Percentiles rank a stretch among this genome's conserved stretches.
phyloP scores from a whole-genome alignment of 805 yeast species.

The Candida tallmaniae region DNA sequence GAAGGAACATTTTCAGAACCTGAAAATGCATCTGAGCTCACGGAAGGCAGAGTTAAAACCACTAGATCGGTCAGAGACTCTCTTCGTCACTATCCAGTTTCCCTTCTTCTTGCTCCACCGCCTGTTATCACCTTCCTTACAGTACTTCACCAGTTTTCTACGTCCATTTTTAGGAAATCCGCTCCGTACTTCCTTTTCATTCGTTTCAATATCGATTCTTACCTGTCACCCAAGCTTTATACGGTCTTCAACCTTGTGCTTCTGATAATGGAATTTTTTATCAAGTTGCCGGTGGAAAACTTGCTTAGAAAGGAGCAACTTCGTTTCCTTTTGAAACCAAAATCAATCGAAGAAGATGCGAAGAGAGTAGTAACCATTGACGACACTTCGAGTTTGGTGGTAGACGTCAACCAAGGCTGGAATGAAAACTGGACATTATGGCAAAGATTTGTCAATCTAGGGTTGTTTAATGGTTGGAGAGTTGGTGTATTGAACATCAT shows the following conservation, averaged over 20 bases:
- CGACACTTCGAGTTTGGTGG: constrained; percentile 47
- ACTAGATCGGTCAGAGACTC: constrained; percentile 70
- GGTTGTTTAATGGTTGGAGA: constrained; percentile 85
- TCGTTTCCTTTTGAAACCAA: constrained; percentile 47
- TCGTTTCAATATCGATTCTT: constrained; percentile 61
- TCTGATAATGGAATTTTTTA: constrained; percentile 63
- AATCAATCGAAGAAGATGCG: constrained; percentile 31
- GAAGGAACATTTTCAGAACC: neutral
- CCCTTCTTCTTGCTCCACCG: constrained; percentile 56
- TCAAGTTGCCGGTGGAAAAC: constrained; percentile 85
- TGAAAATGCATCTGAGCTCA: neutral
- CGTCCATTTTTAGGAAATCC: constrained; percentile 57
- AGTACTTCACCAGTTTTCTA: constrained; percentile 55
- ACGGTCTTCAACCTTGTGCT: constrained; percentile 55
- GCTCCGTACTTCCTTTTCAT: constrained; percentile 63
- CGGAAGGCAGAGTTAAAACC: neutral
- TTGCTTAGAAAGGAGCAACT: constrained; percentile 81
- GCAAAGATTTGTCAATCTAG: constrained; percentile 25
- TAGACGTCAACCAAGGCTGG: constrained; percentile 48
- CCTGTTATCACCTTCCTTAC: constrained; percentile 40
- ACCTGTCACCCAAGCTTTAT: constrained; percentile 56
- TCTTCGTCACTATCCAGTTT: constrained; percentile 52
- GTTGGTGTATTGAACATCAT: constrained; percentile 73
- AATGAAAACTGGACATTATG: constrained; percentile 37
- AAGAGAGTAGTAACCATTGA: constrained; percentile 39